These are phyloP conservation scores for Cordyceps javanica DNA, from an alignment of 2,329 filamentous ascomycete genomes.

Conservation along the genomic window DNA sequence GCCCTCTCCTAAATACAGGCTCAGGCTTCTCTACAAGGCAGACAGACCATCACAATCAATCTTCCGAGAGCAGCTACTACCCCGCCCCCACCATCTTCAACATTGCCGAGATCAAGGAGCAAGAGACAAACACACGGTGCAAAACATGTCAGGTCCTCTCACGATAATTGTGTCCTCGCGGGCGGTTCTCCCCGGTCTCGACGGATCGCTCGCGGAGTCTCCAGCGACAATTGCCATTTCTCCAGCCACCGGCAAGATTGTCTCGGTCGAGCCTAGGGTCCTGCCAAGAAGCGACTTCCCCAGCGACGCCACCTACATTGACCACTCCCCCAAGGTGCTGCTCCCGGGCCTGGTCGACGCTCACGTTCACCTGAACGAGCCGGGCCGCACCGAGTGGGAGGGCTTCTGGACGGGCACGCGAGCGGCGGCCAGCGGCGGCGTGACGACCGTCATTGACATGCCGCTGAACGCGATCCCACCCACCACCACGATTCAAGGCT, in stretches of 20 bases:
- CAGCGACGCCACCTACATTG: slow-evolving; percentile 62
- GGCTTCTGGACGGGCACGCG: slow-evolving; percentile 93
- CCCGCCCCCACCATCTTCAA: slow-evolving; percentile 9
- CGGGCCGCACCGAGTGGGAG: slow-evolving; percentile 95
- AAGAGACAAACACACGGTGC: not conserved
- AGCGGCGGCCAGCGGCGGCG: slow-evolving; percentile 89
- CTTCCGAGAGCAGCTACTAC: not conserved
- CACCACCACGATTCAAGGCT: slow-evolving; percentile 77
- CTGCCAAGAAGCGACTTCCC: slow-evolving; percentile 74
- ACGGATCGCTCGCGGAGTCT: slow-evolving; percentile 57
- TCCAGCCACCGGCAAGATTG: slow-evolving; percentile 74
- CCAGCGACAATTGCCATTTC: slow-evolving; percentile 81
- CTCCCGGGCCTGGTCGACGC: slow-evolving; percentile 92
- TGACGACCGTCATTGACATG: slow-evolving; percentile 97
- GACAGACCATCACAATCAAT: no score
- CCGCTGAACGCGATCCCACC: slow-evolving; percentile 94
- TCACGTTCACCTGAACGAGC: slow-evolving; percentile 96
- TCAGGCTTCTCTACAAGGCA: not conserved
- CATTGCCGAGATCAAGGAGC: not conserved
- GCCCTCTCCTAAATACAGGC: not conserved
- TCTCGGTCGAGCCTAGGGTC: slow-evolving; percentile 65
- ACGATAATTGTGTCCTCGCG: slow-evolving; percentile 79
- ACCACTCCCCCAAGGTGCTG: slow-evolving; percentile 79
- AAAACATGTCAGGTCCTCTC: slow-evolving; percentile 33
- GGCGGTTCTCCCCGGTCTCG: slow-evolving; percentile 68